Base-by-base conservation (phyloP, 2,329 filamentous ascomycete species). In the Albifimbria verrucaria region DNA sequence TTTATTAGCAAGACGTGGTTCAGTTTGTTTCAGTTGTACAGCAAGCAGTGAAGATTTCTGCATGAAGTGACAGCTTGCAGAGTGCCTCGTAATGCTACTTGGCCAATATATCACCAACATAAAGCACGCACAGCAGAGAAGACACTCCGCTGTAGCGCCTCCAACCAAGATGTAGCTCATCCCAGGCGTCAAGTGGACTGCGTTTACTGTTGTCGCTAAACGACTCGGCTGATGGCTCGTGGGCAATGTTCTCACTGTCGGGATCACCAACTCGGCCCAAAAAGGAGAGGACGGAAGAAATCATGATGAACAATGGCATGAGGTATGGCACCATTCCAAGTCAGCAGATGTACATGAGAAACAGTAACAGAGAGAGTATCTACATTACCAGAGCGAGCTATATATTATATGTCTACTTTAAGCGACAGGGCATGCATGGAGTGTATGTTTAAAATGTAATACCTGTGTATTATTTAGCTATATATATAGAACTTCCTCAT, bases 161-260 rank as follows among this genome's bases (percentile, higher is more conserved):
- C 92, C 92, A n/a, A 93, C 87, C 2, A 97, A 76, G 56, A 97
- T 94, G 62, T 97, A 90, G 52, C 92, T 92, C 92, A 97, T 97
- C 53, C 94, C 94, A 10, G 94, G 94, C 1, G 94, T 99, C 39
- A 97, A 74, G 71, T 97, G 94, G 12, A 88, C 91, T 20, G 92
- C 89, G 17, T 87, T 96, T 3, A 89, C 80, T 74, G 65, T 89
- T 82, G 50, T 87, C 82, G 50, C 80, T 78, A 80, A 97, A 90
- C 94, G 94, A 99, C 65, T 96, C 91, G 4, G 87, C 87, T 15
- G 97, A 77, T 62, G 53, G 86, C 71, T 96, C 92, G 67, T 96
- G 89, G 52, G 87, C 83, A 55, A 97, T 97, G 62, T 92, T 85
- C 58, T 96, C 91, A 52, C 82, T 82, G 15, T 89, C 83, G 1